Evolutionary conservation across 2,329 filamentous ascomycete species (phyloP), one percentile per base, ranked within the genome.

Genomic region (Epichloe elymi): DNA sequence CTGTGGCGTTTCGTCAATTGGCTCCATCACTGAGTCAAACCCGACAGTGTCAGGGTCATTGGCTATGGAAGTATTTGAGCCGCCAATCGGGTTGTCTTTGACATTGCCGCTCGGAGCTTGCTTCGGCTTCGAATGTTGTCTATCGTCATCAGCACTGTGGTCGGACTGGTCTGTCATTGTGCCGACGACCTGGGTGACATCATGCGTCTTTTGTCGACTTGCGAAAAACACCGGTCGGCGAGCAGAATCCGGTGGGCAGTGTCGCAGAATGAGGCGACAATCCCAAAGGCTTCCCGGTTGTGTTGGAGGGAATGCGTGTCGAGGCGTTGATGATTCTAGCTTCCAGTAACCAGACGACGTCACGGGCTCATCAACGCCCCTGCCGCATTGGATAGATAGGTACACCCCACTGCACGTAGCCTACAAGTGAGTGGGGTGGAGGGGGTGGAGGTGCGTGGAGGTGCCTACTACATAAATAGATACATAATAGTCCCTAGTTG

Each of bases 131-230:
- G 51, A 20, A 14, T 5, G 26, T n/a, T 41, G 37, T 20, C 42
- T 15, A n/a, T 48, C 23, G 39, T 53, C 49, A 26, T 45, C 45
- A 6, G 43, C 39, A 46, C n/a, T 48, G 45, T 19, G 52, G 26
- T 52, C 46, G 50, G 50, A 48, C 52, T 46, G 41, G 26, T 49
- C 44, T 48, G 52, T 54, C 52, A 54, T 54, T 47, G 50, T 52
- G 47, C n/a, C 40, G 39, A 41, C 15, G n/a, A 42, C 23, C 12
- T 40, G 20, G 39, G 36, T 37, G 39, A 46, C 52, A 54, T 54
- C 11, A 49, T 54, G 38, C 38, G 50, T 48, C 15, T 17, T 12
- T 10, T 20, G 41, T 15, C 14, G 23, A 46, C 26, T 45, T 41
- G 39, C n/a, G 5, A 26, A 30, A 19, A 15, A 38, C 26, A 36